Conservation (phyloP, 345 rosid species). For the Bruguiera parviflora region DNA sequence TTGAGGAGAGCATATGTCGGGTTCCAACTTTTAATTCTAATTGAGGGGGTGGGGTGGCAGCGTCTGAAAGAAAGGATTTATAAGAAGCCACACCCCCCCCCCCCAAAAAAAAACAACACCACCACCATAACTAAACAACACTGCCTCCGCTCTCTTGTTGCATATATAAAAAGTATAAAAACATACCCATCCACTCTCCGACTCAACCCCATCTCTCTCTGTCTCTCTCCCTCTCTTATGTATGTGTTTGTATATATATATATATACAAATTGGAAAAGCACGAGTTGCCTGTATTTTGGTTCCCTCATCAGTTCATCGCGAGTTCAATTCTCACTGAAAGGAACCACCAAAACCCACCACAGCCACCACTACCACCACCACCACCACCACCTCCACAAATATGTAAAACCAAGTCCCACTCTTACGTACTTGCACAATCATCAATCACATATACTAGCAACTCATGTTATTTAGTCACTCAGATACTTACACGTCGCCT, state of each 20-base stretch:
- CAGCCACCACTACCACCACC: not conserved
- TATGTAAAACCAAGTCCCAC: not conserved
- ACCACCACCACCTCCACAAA: not conserved
- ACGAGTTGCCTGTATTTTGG: slow-evolving; percentile 17
- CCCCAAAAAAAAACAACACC: no score
- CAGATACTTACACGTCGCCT: no score
- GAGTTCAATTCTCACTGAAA: not conserved
- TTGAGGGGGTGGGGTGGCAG: no score
- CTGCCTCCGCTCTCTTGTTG: no score
- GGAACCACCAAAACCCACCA: not conserved
- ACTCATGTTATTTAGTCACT: not conserved
- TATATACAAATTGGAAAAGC: not conserved
- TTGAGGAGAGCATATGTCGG: no score
- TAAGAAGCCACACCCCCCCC: no score
- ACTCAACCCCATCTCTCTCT: not conserved
- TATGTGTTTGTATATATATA: not conserved
- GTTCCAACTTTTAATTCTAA: no score
- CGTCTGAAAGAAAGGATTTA: no score
- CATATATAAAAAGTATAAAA: no score
- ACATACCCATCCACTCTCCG: not conserved
- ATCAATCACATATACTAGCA: not conserved
- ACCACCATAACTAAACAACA: no score
- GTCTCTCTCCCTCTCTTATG: not conserved
- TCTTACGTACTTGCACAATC: no score
- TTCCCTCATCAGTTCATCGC: slow-evolving; percentile 29